Conservation (phyloP, 208 protist genomes). For the Balamuthia mandrillaris region DNA sequence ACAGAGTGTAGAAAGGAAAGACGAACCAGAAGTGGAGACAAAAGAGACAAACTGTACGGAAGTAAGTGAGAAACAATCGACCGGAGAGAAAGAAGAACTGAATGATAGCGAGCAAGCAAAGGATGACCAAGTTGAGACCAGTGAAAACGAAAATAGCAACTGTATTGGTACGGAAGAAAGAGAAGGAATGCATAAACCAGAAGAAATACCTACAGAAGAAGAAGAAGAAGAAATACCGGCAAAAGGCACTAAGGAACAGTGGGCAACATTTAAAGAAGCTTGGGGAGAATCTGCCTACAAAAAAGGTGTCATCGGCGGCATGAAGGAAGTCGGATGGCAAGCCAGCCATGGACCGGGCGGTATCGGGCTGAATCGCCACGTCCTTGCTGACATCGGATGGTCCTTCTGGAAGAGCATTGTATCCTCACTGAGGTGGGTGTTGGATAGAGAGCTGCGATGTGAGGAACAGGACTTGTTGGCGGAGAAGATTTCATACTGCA, state of each 20-base stretch:
- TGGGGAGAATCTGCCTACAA: neutral
- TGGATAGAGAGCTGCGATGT: neutral
- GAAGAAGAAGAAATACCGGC: no score
- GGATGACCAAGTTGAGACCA: neutral
- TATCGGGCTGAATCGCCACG: neutral
- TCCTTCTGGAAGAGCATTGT: conserved; percentile 27
- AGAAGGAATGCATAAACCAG: no score
- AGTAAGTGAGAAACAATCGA: no score
- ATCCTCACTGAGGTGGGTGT: conserved; percentile 4
- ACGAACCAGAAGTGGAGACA: no score
- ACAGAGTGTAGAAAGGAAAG: no score
- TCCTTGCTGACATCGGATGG: conserved; percentile 26
- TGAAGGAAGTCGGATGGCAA: conserved; percentile 33
- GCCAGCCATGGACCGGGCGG: conserved; percentile 26
- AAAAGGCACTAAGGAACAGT: no score
- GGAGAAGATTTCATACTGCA: conserved; percentile 3
- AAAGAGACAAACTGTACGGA: no score
- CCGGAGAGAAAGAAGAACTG: no score
- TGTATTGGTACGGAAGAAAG: no score
- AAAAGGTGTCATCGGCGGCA: neutral
- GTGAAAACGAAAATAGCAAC: no score
- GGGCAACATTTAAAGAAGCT: neutral
- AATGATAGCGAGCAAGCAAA: no score
- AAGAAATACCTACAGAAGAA: no score
- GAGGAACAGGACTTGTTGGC: conserved; percentile 1